phyloP scores from a whole-genome alignment of 768 basidiomycete genomes.

The Brasilioporus rufonigricans region DNA sequence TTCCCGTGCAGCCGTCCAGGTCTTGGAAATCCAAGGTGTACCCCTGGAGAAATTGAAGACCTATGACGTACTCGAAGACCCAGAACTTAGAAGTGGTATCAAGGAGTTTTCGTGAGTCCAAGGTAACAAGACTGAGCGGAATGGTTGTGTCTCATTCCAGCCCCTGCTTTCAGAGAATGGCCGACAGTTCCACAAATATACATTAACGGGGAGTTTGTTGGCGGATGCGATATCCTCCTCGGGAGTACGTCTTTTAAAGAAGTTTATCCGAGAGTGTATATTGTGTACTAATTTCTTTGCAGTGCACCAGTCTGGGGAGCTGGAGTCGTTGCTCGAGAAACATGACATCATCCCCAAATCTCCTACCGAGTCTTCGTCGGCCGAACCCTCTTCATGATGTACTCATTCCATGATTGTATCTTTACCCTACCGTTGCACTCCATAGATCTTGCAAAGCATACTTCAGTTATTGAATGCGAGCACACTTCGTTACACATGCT shows the following conservation, averaged over 20 bases:
- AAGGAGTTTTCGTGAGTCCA: constrained; percentile 95
- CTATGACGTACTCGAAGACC: constrained; percentile 87
- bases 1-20: constrained; percentile 90
- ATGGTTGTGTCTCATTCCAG: not conserved
- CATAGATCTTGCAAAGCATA: not conserved
- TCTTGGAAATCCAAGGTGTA: constrained; percentile 83
- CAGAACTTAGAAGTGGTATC: constrained; percentile 78
- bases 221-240: constrained; percentile 93
- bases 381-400: not conserved
- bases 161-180: constrained; percentile 71
- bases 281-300: not conserved
- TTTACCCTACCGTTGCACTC: not conserved
- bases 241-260: constrained; percentile 70
- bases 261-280: not conserved
- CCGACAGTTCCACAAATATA: constrained; percentile 97
- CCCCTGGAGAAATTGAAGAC: constrained; percentile 79
- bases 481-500: too few relatives aligned
- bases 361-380: constrained; percentile 1
- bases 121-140: not conserved
- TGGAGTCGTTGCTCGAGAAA: constrained; percentile 77
- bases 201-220: constrained; percentile 92
- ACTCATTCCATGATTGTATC: not conserved
- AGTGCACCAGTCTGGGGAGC: constrained; percentile 98
- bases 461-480: not conserved
- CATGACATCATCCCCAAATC: constrained; percentile 64